Evolutionary conservation across 2,329 filamentous ascomycete species (phyloP).

Genomic region (Colletotrichum echinochloae): DNA sequence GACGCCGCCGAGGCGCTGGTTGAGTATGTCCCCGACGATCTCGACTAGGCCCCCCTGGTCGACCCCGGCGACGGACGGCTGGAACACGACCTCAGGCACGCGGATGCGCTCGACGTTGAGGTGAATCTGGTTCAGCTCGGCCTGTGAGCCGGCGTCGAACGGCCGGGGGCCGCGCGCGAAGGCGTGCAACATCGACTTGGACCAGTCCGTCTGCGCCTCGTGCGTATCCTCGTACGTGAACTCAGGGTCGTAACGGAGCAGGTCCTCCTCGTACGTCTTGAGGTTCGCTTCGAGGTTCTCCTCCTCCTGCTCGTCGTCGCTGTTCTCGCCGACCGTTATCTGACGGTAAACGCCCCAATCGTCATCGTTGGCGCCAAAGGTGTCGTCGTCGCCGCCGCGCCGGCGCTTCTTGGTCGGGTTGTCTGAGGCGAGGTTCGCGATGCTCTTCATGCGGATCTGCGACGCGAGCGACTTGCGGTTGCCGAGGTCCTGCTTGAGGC

Average conservation of each 20-base stretch:
- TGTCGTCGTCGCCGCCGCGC: slow-evolving; percentile 91
- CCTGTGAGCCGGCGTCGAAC: slow-evolving; percentile 83
- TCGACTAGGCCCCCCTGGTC: slow-evolving; percentile 95
- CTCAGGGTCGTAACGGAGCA: slow-evolving; percentile 85
- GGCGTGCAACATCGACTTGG: slow-evolving; percentile 88
- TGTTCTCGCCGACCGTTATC: slow-evolving; percentile 84
- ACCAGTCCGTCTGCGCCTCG: slow-evolving; percentile 95
- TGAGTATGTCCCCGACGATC: slow-evolving; percentile 90
- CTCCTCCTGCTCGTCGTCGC: slow-evolving; percentile 92
- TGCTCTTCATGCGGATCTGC: slow-evolving; percentile 98
- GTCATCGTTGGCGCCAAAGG: slow-evolving; percentile 95
- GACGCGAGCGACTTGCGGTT: slow-evolving; percentile 97
- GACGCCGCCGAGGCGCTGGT: slow-evolving; percentile 76
- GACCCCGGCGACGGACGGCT: slow-evolving; percentile 89
- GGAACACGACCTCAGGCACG: slow-evolving; percentile 92
- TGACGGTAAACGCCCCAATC: slow-evolving; percentile 98
- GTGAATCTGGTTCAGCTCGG: slow-evolving; percentile 87
- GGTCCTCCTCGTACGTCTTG: slow-evolving; percentile 82
- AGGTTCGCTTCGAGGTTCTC: slow-evolving; percentile 83
- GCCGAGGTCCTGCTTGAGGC: slow-evolving; percentile 91
- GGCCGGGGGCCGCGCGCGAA: slow-evolving; percentile 90
- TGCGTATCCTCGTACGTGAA: slow-evolving; percentile 95
- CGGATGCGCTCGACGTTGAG: slow-evolving; percentile 97
- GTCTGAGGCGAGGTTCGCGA: slow-evolving; percentile 95
- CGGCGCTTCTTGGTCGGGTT: slow-evolving; percentile 85